phyloP scores from a whole-genome alignment of 192 early-diverging fungal genomes.

The Entomortierella lignicola region DNA sequence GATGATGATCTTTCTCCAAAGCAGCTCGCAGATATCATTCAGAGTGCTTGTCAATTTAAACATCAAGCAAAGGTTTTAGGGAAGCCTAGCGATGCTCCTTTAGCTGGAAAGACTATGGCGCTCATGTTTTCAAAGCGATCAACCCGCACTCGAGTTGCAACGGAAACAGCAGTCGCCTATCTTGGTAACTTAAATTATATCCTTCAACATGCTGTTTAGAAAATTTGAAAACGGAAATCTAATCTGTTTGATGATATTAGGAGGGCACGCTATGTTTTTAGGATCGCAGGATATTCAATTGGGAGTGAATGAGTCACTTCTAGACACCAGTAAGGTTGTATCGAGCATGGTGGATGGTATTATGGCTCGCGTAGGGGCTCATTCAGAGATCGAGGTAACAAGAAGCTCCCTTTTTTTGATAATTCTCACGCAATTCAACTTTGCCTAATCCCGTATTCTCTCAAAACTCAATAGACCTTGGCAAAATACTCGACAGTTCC shows the following conservation, averaged over 20 bases:
- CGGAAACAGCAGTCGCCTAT: constrained; percentile 91
- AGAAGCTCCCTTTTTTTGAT: not conserved
- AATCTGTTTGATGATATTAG: too few relatives aligned
- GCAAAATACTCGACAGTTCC: constrained; percentile 91
- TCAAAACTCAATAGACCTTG: constrained; percentile 64
- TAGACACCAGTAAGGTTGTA: constrained; percentile 92
- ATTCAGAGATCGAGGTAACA: constrained; percentile 85
- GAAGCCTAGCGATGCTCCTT: constrained; percentile 63
- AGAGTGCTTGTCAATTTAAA: constrained; percentile 85
- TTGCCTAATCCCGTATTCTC: too few relatives aligned
- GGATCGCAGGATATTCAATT: constrained; percentile 96
- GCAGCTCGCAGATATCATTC: constrained; percentile 83
- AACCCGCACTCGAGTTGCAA: constrained; percentile 95
- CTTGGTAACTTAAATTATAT: constrained; percentile 60
- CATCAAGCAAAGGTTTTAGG: constrained; percentile 70
- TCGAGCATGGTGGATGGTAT: constrained; percentile 96
- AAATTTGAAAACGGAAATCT: too few relatives aligned
- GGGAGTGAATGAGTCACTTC: constrained; percentile 93
- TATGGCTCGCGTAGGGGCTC: constrained; percentile 92
- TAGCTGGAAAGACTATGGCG: constrained; percentile 88
- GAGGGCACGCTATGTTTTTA: constrained; percentile 96
- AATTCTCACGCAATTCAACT: too few relatives aligned
- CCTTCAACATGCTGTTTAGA: too few relatives aligned
- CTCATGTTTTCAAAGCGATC: constrained; percentile 96
- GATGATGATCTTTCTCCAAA: constrained; percentile 83